Percentiles rank a stretch among this genome's conserved stretches.
Evolutionary conservation across 805 yeast genomes (phyloP).

Genomic region (Saccharomycopsis vini): DNA sequence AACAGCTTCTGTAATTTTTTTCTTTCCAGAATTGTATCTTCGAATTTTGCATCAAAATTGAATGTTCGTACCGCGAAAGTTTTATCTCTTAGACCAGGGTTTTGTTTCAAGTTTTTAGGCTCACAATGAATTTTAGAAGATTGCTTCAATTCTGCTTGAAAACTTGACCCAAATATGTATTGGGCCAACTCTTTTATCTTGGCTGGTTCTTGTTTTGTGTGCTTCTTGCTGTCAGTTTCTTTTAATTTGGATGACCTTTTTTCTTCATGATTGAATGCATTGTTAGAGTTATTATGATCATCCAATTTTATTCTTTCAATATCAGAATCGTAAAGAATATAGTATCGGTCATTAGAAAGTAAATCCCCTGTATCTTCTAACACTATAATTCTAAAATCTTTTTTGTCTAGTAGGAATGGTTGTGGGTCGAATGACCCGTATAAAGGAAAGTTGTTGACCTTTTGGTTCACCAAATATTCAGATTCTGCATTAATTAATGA

Average conservation of each 20-base stretch:
- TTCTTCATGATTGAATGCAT: too few species aligned
- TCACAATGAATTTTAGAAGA: slow-evolving; percentile 18
- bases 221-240: too few species aligned
- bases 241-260: too few species aligned
- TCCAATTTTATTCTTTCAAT: too few species aligned
- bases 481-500: slow-evolving; percentile 5
- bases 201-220: neutral
- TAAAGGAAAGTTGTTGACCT: slow-evolving; percentile 10
- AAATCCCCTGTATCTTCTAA: slow-evolving; percentile 17
- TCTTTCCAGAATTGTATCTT: neutral
- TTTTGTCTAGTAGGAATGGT: slow-evolving; percentile 6
- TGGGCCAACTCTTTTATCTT: slow-evolving; percentile 11
- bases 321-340: slow-evolving; percentile 16
- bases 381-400: slow-evolving; percentile 16
- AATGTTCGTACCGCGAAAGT: slow-evolving; percentile 17
- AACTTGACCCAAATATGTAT: slow-evolving; percentile 17
- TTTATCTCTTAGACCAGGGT: slow-evolving; percentile 4
- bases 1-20: too few species aligned
- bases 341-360: slow-evolving; percentile 13
- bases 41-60: slow-evolving; percentile 19
- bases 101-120: slow-evolving; percentile 7
- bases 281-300: too few species aligned
- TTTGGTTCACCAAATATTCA: neutral
- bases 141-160: slow-evolving; percentile 15
- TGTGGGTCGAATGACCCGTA: slow-evolving; percentile 11